A percentile compares a stretch with the other conserved stretches of the same genome.
Evolutionary conservation across 2,329 filamentous ascomycete species (phyloP).

Genomic region (Beauveria caledonica): DNA sequence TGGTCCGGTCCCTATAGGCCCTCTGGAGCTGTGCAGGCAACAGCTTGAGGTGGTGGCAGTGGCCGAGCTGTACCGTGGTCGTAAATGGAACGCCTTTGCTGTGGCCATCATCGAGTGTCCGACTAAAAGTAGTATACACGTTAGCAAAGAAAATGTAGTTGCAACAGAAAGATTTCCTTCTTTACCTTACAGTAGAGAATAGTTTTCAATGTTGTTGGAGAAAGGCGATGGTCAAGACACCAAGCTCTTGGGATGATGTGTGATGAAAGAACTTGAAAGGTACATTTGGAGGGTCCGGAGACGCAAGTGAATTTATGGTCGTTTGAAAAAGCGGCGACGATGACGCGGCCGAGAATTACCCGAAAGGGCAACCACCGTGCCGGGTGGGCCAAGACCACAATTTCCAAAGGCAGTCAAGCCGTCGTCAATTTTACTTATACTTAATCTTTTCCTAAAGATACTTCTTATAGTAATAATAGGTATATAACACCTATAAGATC

Average conservation of each 20-base stretch:
- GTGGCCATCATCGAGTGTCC: not conserved
- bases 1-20: not conserved
- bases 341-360: not conserved
- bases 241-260: not conserved
- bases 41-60: not conserved
- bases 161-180: not conserved
- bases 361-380: not conserved
- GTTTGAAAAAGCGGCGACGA: not conserved
- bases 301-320: not conserved
- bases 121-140: not conserved
- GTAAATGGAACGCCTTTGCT: not conserved
- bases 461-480: too few species aligned
- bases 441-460: too few species aligned
- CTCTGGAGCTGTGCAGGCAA: not conserved
- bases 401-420: not conserved
- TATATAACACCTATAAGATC: too few species aligned
- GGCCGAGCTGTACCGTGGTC: not conserved
- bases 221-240: not conserved
- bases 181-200: not conserved
- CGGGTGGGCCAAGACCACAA: not conserved
- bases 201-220: not conserved
- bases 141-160: not conserved
- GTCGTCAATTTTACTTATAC: not conserved
- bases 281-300: not conserved
- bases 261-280: not conserved